Conservation (phyloP, 129 eudicot genomes). For the Lactuca sativa region DNA sequence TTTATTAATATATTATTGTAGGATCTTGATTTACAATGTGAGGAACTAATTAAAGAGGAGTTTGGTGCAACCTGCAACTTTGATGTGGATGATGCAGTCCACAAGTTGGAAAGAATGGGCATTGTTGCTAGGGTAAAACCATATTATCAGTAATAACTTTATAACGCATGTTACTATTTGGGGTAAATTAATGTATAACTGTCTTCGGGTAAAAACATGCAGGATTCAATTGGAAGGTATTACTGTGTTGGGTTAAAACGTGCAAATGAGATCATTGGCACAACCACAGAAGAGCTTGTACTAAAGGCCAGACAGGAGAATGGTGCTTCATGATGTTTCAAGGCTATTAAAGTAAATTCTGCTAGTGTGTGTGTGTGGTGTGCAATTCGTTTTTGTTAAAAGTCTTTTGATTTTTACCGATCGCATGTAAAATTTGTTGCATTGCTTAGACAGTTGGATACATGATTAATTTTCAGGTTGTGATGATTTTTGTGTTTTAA, state of each 20-base stretch:
- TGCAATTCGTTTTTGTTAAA: conserved; percentile 24
- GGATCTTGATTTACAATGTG: conserved; percentile 91
- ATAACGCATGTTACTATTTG: too few species aligned
- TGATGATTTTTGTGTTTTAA: conserved; percentile 12
- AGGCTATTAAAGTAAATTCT: background rate
- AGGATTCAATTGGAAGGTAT: conserved; percentile 95
- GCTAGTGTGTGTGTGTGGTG: conserved; percentile 7
- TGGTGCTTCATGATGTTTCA: conserved; percentile 37
- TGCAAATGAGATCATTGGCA: conserved; percentile 93
- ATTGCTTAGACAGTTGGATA: conserved; percentile 9
- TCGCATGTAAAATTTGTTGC: conserved; percentile 19
- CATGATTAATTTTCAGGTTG: background rate
- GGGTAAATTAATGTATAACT: too few species aligned
- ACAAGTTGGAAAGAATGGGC: conserved; percentile 84
- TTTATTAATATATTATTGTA: conserved; percentile 20
- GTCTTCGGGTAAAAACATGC: background rate
- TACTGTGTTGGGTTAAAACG: conserved; percentile 83
- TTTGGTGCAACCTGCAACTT: conserved; percentile 82
- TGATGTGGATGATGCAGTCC: conserved; percentile 96
- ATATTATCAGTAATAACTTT: too few species aligned
- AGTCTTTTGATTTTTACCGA: conserved; percentile 15
- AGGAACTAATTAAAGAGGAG: conserved; percentile 81
- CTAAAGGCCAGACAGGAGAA: conserved; percentile 61
- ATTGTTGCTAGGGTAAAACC: conserved; percentile 71
- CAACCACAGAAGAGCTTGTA: conserved; percentile 90